phyloP scores from a whole-genome alignment of 768 basidiomycete species.

The Galerina sulciceps region DNA sequence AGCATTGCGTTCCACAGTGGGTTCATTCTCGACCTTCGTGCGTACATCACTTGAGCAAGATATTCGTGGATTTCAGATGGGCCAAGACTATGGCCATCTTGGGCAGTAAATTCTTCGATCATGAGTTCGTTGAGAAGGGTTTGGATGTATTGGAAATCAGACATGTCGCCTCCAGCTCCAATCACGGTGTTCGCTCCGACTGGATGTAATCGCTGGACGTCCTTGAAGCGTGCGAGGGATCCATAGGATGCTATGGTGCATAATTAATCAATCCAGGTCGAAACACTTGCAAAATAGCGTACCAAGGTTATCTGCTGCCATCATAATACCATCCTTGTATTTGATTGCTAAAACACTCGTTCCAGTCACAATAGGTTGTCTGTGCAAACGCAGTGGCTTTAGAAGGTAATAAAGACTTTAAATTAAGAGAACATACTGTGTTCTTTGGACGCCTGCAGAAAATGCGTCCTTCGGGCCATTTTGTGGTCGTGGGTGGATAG shows the following conservation, averaged over 20 bases:
- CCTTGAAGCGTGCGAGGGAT: conserved; percentile 95
- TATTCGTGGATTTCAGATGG: conserved; percentile 94
- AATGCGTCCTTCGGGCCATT: conserved; percentile 59
- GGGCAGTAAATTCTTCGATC: conserved; percentile 77
- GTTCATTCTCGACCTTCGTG: conserved; percentile 83
- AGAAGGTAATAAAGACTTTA: neutral
- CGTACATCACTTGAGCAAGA: conserved; percentile 89
- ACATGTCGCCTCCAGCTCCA: conserved; percentile 96
- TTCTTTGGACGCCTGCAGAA: conserved; percentile 71
- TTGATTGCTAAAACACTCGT: conserved; percentile 95
- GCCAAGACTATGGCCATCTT: conserved; percentile 84
- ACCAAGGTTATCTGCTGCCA: conserved; percentile 98
- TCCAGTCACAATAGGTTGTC: conserved; percentile 95
- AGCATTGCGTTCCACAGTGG: conserved; percentile 95
- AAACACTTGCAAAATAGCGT: conserved; percentile 20
- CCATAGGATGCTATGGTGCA: conserved; percentile 82
- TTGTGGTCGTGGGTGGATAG: conserved; percentile 64
- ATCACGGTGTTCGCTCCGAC: conserved; percentile 86
- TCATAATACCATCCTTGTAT: conserved; percentile 96
- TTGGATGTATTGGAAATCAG: conserved; percentile 95
- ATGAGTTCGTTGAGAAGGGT: conserved; percentile 76
- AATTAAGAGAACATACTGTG: conserved; percentile 55
- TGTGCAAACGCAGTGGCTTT: conserved; percentile 27
- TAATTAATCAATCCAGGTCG: neutral
- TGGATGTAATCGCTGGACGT: conserved; percentile 84